Evolutionary conservation across 164 flowering plant genomes (phyloP).

Genomic region (Magnolia sinica): DNA sequence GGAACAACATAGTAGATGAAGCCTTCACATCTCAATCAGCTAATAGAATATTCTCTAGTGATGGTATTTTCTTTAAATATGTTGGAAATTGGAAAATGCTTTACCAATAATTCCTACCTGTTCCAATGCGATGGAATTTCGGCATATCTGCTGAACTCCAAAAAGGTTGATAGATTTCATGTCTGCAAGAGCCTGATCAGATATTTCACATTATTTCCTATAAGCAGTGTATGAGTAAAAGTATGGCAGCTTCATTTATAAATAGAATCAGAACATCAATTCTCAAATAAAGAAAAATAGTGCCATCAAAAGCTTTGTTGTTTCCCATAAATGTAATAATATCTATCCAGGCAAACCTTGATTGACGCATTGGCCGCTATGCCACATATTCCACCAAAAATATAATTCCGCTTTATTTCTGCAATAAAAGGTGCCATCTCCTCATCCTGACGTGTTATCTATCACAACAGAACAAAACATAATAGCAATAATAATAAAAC

Average conservation of each 20-base stretch:
- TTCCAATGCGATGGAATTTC: slow-evolving; percentile 95
- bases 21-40: neutral
- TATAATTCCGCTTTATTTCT: slow-evolving; percentile 69
- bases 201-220: slow-evolving; percentile 6
- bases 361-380: slow-evolving; percentile 78
- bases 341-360: slow-evolving; percentile 53
- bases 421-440: slow-evolving; percentile 94
- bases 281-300: neutral
- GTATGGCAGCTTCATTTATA: neutral
- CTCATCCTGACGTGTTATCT: slow-evolving; percentile 98
- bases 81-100: neutral
- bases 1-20: too few relatives aligned
- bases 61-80: neutral
- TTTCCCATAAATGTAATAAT: neutral
- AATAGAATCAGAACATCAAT: neutral
- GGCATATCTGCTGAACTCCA: slow-evolving; percentile 97
- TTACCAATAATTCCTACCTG: slow-evolving; percentile 49
- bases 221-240: neutral
- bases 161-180: slow-evolving; percentile 93
- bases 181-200: slow-evolving; percentile 78
- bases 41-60: neutral
- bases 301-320: neutral
- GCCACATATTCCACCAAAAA: slow-evolving; percentile 92
- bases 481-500: neutral
- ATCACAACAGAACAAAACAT: neutral